phyloP scores from a whole-genome alignment of 1,284 basidiomycete genomes.

The Rugosomyces carneus region DNA sequence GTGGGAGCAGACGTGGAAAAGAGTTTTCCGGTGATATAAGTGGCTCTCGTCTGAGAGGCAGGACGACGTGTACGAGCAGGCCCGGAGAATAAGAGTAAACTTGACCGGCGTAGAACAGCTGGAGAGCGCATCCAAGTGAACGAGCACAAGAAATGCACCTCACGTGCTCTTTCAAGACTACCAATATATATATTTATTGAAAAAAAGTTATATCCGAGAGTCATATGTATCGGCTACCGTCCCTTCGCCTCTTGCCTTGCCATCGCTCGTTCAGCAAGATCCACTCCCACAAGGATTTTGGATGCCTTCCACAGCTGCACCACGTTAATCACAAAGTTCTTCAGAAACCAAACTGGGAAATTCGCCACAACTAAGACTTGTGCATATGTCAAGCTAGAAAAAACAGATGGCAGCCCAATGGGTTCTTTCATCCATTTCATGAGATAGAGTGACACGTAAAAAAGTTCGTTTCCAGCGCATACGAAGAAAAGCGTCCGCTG shows the following conservation, averaged over 20 bases:
- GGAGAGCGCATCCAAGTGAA: conserved; percentile 48
- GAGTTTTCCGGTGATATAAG: conserved; percentile 10
- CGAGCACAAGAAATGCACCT: not conserved
- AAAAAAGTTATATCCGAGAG: conserved; percentile 4
- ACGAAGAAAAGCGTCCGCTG: conserved; percentile 87
- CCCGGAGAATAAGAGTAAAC: conserved; percentile 3
- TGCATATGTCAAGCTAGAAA: conserved; percentile 68
- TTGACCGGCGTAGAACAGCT: conserved; percentile 43
- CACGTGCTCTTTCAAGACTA: conserved; percentile 14
- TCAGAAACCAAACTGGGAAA: conserved; percentile 71
- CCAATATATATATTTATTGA: no score
- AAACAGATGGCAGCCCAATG: conserved; percentile 34
- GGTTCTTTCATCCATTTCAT: conserved; percentile 80
- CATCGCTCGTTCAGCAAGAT: conserved; percentile 76
- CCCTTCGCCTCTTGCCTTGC: conserved; percentile 37
- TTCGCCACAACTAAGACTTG: conserved; percentile 66
- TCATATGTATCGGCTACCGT: not conserved
- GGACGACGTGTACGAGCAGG: conserved; percentile 1
- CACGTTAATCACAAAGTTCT: conserved; percentile 93
- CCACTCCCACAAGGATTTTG: conserved; percentile 90
- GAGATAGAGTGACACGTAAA: conserved; percentile 95
- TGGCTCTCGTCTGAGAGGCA: not conserved
- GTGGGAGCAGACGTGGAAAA: conserved; percentile 17
- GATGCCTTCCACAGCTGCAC: conserved; percentile 99
- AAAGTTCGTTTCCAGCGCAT: conserved; percentile 96